A percentile compares a stretch with the other conserved stretches of the same genome.
These are phyloP conservation scores for Solanum hybrid DNA, from an alignment of 305 asterid species.

Conservation along the genomic window DNA sequence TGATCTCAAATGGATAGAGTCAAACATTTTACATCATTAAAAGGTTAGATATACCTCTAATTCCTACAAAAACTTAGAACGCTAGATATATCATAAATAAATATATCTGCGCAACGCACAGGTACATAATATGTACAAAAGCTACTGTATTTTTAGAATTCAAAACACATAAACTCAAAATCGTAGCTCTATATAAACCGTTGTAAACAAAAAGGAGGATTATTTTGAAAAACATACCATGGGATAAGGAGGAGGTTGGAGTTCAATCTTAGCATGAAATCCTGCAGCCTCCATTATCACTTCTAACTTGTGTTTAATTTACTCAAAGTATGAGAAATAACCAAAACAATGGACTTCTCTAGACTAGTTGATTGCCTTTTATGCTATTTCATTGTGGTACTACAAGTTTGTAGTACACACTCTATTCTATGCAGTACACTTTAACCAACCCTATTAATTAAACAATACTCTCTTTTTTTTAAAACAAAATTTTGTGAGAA, in stretches of 20 bases:
- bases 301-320: not conserved
- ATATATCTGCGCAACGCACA: not conserved
- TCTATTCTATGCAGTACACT: not conserved
- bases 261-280: constrained; percentile 44
- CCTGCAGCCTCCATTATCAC: not conserved
- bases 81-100: not conserved
- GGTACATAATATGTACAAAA: too few species aligned
- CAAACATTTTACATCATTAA: not conserved
- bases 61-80: not conserved
- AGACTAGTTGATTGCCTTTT: not conserved
- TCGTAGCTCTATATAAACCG: not conserved
- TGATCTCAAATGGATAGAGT: not conserved
- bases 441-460: not conserved
- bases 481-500: not conserved
- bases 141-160: not conserved
- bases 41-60: too few species aligned
- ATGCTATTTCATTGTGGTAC: not conserved
- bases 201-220: not conserved
- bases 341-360: not conserved
- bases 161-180: not conserved
- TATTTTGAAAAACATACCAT: constrained; percentile 31
- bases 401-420: not conserved
- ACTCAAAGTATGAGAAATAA: not conserved
- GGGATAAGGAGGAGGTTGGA: constrained; percentile 74
- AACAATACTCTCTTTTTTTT: too few species aligned